Conservation (phyloP, 1,284 basidiomycete species). For the Irpex sp. region DNA sequence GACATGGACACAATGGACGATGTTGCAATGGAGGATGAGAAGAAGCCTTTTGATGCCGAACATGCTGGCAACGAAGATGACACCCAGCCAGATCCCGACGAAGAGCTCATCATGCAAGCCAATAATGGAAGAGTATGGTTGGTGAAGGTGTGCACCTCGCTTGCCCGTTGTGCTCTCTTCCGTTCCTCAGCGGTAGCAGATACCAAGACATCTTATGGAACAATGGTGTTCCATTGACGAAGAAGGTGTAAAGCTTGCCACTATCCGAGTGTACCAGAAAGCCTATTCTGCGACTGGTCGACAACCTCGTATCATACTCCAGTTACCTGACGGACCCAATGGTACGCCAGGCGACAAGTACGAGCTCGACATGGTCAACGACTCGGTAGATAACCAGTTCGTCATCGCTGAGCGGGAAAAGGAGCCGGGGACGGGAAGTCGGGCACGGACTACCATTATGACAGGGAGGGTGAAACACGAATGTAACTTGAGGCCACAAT, state of each 20-base stretch:
- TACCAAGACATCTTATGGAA: constrained; percentile 69
- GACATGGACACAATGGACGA: constrained; percentile 38
- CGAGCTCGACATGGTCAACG: constrained; percentile 76
- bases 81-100: constrained; percentile 70
- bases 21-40: constrained; percentile 52
- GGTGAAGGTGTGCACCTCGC: constrained; percentile 53
- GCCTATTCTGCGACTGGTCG: constrained; percentile 36
- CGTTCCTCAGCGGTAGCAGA: constrained; percentile 34
- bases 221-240: constrained; percentile 61
- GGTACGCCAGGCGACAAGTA: constrained; percentile 57
- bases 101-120: constrained; percentile 68
- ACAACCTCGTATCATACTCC: constrained; percentile 63
- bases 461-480: constrained; percentile 76
- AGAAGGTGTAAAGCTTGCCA: constrained; percentile 68
- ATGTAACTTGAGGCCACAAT: constrained; percentile 61
- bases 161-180: not conserved
- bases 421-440: constrained; percentile 45
- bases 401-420: constrained; percentile 75
- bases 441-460: constrained; percentile 69
- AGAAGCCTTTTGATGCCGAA: constrained; percentile 64
- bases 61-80: constrained; percentile 49
- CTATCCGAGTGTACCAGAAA: constrained; percentile 67
- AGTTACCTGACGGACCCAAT: constrained; percentile 57
- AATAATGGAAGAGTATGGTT: constrained; percentile 75
- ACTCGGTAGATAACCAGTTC: constrained; percentile 72